Evolutionary conservation across 768 basidiomycete genomes (phyloP), one percentile per base, ranked within the genome.

Genomic region (Lentinus tigrinus): DNA sequence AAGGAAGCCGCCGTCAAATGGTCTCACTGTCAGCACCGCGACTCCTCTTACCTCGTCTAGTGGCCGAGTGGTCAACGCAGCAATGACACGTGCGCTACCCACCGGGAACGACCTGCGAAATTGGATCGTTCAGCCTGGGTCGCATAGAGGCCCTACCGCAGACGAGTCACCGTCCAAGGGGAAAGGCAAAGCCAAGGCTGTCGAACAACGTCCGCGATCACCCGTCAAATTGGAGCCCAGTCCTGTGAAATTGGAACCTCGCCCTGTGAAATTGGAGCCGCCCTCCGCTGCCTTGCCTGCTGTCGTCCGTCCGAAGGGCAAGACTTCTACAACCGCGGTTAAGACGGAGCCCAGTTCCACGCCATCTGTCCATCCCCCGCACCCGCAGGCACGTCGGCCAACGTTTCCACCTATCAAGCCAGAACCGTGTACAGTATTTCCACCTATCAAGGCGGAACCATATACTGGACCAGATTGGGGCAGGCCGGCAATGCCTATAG

Each of bases 31-130:
- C 11, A 47, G 23, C 44, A 23, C 38, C 6, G 27, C 53, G 3
- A 36, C 50, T 23, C 49, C 59, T 3, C 27, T 56, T n/a, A 26
- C 21, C 17, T 39, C 59, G 9, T 60, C 59, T 2, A 52, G 17
- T 23, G 51, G 54, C 38, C 27, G 42, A 3, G 47, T 46, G 7
- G 40, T 51, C 16, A 56, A 61, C 36, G 36, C 47, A 11, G 16
- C 39, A 4, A 34, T 40, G 4, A 17, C 23, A 27, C 19, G 46
- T 5, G 10, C n/a, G 16, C 27, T 46, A 3, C 47, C 58, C 9
- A 47, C 52, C 31, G 38, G 38, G 21, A 52, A 43, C 17, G 36
- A 36, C 28, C 37, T 46, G 14, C 42, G 27, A 44, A 47, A 23
- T n/a, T 40, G 50, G 36, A 17, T 28, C 10, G 52, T 24, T 37